phyloP scores from a whole-genome alignment of 495 filamentous ascomycete species.

The Hypoxylon fragiforme region DNA sequence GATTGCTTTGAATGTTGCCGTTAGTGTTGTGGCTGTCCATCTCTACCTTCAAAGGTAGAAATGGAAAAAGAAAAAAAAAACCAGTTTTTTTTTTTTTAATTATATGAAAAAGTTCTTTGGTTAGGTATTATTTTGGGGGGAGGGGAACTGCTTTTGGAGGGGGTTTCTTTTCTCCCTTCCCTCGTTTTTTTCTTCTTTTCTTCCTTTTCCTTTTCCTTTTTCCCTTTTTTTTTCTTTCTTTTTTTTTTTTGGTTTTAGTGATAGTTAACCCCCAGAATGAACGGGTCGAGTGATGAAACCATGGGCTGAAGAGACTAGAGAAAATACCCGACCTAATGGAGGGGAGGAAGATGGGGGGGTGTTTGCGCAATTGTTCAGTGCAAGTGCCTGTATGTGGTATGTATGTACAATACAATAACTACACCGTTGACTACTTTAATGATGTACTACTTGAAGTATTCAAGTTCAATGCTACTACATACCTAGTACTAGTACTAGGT shows the following conservation, averaged over 20 bases:
- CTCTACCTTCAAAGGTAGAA: conserved; percentile 36
- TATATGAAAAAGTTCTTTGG: conserved; percentile 6
- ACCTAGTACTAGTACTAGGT: too few species aligned
- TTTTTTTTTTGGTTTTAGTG: conserved; percentile 36
- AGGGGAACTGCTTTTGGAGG: too few species aligned
- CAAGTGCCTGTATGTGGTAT: too few species aligned
- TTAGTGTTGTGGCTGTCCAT: conserved; percentile 48
- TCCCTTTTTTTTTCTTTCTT: too few species aligned
- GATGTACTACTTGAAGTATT: too few species aligned
- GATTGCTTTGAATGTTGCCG: conserved; percentile 37
- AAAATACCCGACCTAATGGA: conserved; percentile 27
- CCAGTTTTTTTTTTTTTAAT: conserved; percentile 24
- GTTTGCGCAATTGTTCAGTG: too few species aligned
- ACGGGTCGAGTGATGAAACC: conserved; percentile 34
- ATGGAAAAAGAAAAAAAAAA: conserved; percentile 24
- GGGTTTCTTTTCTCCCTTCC: too few species aligned
- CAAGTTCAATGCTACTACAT: too few species aligned
- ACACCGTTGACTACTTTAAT: too few species aligned
- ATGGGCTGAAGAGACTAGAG: conserved; percentile 32
- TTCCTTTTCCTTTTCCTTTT: too few species aligned
- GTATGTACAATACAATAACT: background rate
- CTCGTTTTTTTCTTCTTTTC: too few species aligned
- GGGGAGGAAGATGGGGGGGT: conserved; percentile 7
- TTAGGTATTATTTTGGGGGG: conserved; percentile 33
- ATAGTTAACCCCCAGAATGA: conserved; percentile 20